These are phyloP conservation scores for Naganishia vishniacii DNA, from an alignment of 768 basidiomycete genomes.

Conservation along the genomic window DNA sequence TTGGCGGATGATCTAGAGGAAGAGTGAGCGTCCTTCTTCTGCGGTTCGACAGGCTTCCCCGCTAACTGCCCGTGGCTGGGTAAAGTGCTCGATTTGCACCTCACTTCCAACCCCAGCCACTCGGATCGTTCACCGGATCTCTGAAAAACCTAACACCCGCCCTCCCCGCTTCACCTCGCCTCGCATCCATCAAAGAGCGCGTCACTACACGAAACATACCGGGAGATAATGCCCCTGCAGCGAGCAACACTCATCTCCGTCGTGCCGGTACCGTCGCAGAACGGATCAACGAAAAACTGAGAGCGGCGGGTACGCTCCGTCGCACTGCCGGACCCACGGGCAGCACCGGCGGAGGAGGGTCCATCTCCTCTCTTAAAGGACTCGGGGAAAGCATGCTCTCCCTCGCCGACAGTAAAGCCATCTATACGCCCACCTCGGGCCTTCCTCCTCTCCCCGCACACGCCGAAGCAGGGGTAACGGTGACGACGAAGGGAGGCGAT, in stretches of 20 bases:
- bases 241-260: conserved; percentile 43
- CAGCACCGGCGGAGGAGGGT: not conserved
- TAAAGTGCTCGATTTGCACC: conserved; percentile 82
- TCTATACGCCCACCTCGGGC: conserved; percentile 50
- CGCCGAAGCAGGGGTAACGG: too few relatives aligned
- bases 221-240: conserved; percentile 5
- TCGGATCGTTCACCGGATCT: not conserved
- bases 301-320: conserved; percentile 30
- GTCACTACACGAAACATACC: not conserved
- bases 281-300: conserved; percentile 74
- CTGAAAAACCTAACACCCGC: conserved; percentile 20
- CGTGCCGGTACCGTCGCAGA: conserved; percentile 77
- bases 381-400: conserved; percentile 5
- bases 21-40: conserved; percentile 59
- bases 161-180: conserved; percentile 5
- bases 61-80: not conserved
- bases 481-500: conserved; percentile 60
- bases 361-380: conserved; percentile 4
- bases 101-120: conserved; percentile 47
- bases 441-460: conserved; percentile 81
- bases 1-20: conserved; percentile 88
- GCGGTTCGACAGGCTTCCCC: too few relatives aligned
- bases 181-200: conserved; percentile 4
- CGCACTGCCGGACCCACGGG: not conserved
- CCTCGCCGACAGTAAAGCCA: conserved; percentile 12